Evolutionary conservation across 78 protist genomes (phyloP).

Genomic region (Pigoraptor vietnamica): DNA sequence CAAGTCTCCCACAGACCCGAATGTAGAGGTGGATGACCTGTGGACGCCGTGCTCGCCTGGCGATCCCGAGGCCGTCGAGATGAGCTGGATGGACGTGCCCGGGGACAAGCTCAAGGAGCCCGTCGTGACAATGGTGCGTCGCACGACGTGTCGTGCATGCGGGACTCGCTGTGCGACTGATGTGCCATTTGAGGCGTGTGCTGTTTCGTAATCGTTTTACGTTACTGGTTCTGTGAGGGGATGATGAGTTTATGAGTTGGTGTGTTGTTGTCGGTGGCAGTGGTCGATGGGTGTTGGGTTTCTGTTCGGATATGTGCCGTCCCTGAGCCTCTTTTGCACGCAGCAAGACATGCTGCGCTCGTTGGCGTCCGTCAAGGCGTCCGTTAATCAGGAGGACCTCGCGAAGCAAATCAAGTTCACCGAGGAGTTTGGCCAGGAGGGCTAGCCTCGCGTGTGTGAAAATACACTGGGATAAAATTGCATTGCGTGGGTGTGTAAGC

Average conservation of each 20-base stretch:
- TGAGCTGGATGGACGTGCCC: slow-evolving; percentile 22
- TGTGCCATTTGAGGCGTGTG: neutral
- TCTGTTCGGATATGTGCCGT: neutral
- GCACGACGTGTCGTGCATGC: neutral
- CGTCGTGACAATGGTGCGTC: neutral
- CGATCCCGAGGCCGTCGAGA: neutral
- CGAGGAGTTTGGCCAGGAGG: slow-evolving; percentile 25
- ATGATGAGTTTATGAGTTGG: too few species aligned
- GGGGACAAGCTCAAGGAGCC: slow-evolving; percentile 19
- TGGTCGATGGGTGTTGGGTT: too few species aligned
- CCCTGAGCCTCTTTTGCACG: neutral
- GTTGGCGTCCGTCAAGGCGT: neutral
- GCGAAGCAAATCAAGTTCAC: neutral
- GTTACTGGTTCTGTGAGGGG: too few species aligned
- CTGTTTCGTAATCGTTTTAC: too few species aligned
- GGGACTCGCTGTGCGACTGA: neutral
- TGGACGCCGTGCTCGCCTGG: slow-evolving; percentile 19
- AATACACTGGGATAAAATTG: too few species aligned
- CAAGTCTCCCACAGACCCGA: neutral
- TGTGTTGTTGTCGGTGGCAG: neutral
- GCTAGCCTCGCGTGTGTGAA: too few species aligned
- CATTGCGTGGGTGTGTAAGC: too few species aligned
- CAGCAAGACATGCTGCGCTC: slow-evolving; percentile 7
- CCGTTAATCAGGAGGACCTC: slow-evolving; percentile 9
- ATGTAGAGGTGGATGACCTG: neutral